Conservation (phyloP, 768 basidiomycete genomes). For the Dioszegia crocea region DNA sequence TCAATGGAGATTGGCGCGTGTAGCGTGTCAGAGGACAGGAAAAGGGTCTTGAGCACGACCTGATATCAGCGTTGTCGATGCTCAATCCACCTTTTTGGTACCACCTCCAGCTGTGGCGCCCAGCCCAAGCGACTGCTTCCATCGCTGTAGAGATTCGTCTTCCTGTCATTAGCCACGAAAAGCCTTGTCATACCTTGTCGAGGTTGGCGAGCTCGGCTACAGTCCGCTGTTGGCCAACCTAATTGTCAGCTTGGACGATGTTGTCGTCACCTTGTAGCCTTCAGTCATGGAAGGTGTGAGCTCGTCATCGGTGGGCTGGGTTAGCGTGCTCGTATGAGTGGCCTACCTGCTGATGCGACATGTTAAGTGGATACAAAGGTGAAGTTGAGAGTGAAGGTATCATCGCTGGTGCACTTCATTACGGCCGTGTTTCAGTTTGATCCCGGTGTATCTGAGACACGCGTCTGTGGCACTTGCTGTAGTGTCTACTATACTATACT, state of each 20-base stretch:
- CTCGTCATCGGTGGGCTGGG: constrained; percentile 43
- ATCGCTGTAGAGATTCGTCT: constrained; percentile 88
- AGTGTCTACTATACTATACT: too few species aligned
- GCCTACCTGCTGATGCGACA: constrained; percentile 22
- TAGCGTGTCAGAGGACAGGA: constrained; percentile 72
- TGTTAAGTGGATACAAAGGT: too few species aligned
- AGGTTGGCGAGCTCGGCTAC: constrained; percentile 78
- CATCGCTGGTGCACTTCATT: too few species aligned
- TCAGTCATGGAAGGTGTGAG: constrained; percentile 47
- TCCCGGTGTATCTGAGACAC: too few species aligned
- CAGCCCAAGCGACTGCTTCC: constrained; percentile 93
- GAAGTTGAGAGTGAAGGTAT: too few species aligned
- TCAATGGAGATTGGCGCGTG: constrained; percentile 63
- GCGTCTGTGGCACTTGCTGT: too few species aligned
- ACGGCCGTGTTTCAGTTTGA: too few species aligned
- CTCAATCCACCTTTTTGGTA: constrained; percentile 57
- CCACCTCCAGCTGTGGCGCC: constrained; percentile 58
- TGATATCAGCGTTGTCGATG: constrained; percentile 1
- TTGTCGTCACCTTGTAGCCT: constrained; percentile 46
- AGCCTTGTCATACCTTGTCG: constrained; percentile 57
- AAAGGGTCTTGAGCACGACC: constrained; percentile 55
- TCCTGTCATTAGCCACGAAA: constrained; percentile 43
- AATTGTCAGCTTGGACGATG: constrained; percentile 3
- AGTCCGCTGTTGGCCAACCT: constrained; percentile 53
- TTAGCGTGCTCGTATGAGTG: background rate